Conservation (phyloP, 163 green algal species). For the Volvox carteri region DNA sequence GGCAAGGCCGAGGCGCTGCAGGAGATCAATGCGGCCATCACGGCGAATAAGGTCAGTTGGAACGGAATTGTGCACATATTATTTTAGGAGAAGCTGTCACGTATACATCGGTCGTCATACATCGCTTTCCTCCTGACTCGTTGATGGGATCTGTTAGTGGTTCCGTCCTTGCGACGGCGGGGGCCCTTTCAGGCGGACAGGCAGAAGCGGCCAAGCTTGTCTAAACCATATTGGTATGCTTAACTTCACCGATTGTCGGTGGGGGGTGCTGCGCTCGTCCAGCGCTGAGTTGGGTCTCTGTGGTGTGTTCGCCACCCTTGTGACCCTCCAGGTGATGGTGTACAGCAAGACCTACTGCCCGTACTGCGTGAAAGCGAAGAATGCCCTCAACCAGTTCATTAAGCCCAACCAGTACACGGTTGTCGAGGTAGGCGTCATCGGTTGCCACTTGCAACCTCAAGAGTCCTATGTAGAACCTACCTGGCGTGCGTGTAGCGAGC, state of each 20-base stretch:
- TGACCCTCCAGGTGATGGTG: constrained; percentile 35
- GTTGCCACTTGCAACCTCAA: too few species aligned
- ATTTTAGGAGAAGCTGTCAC: background rate
- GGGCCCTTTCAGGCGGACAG: background rate
- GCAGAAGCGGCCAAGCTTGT: too few species aligned
- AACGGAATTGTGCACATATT: background rate
- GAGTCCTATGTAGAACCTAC: too few species aligned
- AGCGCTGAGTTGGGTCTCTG: background rate
- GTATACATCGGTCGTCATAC: background rate
- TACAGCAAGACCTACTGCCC: constrained; percentile 72
- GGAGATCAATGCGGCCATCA: constrained; percentile 26
- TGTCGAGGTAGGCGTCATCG: constrained; percentile 57
- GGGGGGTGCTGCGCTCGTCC: background rate
- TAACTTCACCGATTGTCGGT: background rate
- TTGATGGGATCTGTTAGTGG: background rate
- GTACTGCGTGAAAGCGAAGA: constrained; percentile 79
- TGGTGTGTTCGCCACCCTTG: background rate
- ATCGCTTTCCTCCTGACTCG: background rate
- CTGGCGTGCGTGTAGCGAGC: too few species aligned
- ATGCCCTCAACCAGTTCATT: constrained; percentile 58
- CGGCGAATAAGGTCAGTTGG: constrained; percentile 10
- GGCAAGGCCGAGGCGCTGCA: constrained; percentile 29
- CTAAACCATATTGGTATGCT: background rate
- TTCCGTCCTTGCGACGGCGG: too few species aligned
- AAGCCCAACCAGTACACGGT: constrained; percentile 58